These are phyloP conservation scores for Suillus brevipes DNA, from an alignment of 768 basidiomycete species.

Conservation along the genomic window DNA sequence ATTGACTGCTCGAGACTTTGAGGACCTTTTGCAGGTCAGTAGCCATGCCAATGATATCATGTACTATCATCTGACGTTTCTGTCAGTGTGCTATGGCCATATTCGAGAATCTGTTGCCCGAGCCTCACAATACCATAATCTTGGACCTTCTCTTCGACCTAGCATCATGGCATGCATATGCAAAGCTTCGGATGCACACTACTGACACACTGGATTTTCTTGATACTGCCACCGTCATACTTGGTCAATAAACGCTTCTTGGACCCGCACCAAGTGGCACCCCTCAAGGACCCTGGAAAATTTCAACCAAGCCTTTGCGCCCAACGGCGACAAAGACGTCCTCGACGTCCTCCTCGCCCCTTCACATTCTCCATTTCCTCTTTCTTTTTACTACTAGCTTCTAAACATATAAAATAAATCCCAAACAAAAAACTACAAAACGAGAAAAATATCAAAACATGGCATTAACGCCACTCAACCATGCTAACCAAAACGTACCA, in stretches of 20 bases:
- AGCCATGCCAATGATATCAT: neutral
- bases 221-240: constrained; percentile 16
- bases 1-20: constrained; percentile 37
- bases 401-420: too few species aligned
- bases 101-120: constrained; percentile 37
- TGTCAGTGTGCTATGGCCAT: constrained; percentile 36
- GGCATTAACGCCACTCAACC: too few species aligned
- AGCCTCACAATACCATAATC: constrained; percentile 22
- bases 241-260: constrained; percentile 18
- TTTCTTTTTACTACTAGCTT: too few species aligned
- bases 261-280: too few species aligned
- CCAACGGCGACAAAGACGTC: too few species aligned
- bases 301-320: too few species aligned
- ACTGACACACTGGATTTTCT: constrained; percentile 22
- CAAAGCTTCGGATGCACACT: constrained; percentile 37
- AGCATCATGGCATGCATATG: constrained; percentile 36
- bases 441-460: too few species aligned
- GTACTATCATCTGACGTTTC: neutral
- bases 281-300: too few species aligned
- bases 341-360: too few species aligned
- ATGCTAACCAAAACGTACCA: too few species aligned
- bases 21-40: constrained; percentile 37
- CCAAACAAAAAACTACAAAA: too few species aligned
- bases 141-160: constrained; percentile 29
- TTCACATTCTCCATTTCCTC: too few species aligned